phyloP scores from a whole-genome alignment of 2,329 filamentous ascomycete genomes.

The Xylariales sp. region DNA sequence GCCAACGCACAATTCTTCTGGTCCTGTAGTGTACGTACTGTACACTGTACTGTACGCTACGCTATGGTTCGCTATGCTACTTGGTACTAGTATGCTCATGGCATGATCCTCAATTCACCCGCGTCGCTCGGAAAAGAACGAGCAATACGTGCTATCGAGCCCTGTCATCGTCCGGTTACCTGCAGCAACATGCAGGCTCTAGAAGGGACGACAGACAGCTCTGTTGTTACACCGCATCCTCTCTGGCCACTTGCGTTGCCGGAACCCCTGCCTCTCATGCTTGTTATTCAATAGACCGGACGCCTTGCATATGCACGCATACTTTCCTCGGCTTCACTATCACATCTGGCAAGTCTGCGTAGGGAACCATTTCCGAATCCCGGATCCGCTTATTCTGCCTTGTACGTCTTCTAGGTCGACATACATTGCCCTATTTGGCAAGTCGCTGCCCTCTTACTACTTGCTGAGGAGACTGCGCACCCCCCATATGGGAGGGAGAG shows the following conservation, averaged over 20 bases:
- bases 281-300: constrained; percentile 37
- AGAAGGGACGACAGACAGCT: constrained; percentile 31
- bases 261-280: constrained; percentile 34
- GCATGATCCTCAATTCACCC: constrained; percentile 17
- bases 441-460: constrained; percentile 11
- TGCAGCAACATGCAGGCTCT: constrained; percentile 16
- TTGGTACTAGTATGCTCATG: background rate
- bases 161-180: constrained; percentile 1
- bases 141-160: constrained; percentile 11
- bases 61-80: background rate
- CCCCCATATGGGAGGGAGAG: constrained; percentile 9
- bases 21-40: background rate
- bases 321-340: constrained; percentile 29
- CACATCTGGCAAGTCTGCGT: constrained; percentile 21
- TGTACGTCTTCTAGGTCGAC: constrained; percentile 12
- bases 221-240: constrained; percentile 31
- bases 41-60: background rate
- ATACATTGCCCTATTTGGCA: constrained; percentile 28
- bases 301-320: constrained; percentile 34
- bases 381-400: constrained; percentile 14
- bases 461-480: constrained; percentile 1
- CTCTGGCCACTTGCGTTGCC: constrained; percentile 32
- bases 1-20: constrained; percentile 23
- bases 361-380: constrained; percentile 32
- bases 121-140: constrained; percentile 14